phyloP scores from a whole-genome alignment of 805 yeast genomes.

The Debaryomyces prosopidis region DNA sequence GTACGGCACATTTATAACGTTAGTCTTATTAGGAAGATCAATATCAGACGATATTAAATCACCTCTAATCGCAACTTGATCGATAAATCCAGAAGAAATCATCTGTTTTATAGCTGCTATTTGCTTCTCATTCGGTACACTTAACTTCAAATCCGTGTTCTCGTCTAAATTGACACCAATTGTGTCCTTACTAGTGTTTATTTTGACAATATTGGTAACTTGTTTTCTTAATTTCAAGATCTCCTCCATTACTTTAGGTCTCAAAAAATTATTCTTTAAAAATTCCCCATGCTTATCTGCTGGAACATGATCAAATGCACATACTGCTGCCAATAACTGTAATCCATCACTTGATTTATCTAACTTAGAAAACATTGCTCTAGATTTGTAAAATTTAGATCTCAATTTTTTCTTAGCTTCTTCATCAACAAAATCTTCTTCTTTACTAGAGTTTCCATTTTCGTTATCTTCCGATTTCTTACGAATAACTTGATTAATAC shows the following conservation, averaged over 20 bases:
- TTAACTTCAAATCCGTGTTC: slow-evolving; percentile 50
- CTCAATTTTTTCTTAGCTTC: slow-evolving; percentile 45
- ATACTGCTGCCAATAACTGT: slow-evolving; percentile 72
- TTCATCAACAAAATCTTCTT: slow-evolving; percentile 35
- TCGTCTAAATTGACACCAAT: slow-evolving; percentile 48
- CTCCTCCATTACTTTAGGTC: slow-evolving; percentile 84
- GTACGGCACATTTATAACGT: slow-evolving; percentile 64
- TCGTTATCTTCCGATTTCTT: slow-evolving; percentile 19
- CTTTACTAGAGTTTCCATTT: slow-evolving; percentile 36
- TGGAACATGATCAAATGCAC: slow-evolving; percentile 82
- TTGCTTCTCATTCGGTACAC: slow-evolving; percentile 69
- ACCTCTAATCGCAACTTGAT: slow-evolving; percentile 84
- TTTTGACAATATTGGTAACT: slow-evolving; percentile 69
- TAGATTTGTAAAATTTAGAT: slow-evolving; percentile 56
- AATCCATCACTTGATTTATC: slow-evolving; percentile 79
- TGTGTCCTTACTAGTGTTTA: slow-evolving; percentile 59
- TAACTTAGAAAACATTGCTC: slow-evolving; percentile 60
- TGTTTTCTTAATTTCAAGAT: slow-evolving; percentile 79
- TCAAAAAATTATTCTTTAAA: slow-evolving; percentile 60
- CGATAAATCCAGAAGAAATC: slow-evolving; percentile 89
- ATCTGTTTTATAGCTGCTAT: slow-evolving; percentile 83
- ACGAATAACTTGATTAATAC: slow-evolving; percentile 35
- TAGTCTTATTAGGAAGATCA: slow-evolving; percentile 55
- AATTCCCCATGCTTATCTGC: slow-evolving; percentile 45
- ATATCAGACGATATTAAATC: slow-evolving; percentile 69